These are phyloP conservation scores for Pythium angustatum DNA, from an alignment of 352 stramenopile species.

Conservation along the genomic window DNA sequence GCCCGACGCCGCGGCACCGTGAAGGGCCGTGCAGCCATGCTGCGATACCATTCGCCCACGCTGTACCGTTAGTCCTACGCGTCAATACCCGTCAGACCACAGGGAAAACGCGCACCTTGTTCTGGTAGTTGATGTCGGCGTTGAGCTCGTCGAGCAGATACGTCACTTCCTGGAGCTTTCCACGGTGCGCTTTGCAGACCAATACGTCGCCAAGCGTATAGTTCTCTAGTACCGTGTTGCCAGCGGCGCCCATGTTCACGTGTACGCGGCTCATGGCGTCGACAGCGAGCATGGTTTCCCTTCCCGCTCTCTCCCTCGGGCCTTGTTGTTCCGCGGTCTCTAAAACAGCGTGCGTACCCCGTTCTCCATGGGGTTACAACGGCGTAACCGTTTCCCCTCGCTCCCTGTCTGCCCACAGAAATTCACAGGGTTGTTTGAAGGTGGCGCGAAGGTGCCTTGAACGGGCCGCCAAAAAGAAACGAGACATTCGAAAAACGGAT, in stretches of 20 bases:
- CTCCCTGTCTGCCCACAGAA: conserved; percentile 28
- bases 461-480: conserved; percentile 13
- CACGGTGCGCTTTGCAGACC: conserved; percentile 83
- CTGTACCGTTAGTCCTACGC: background rate
- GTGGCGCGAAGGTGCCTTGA: conserved; percentile 30
- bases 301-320: background rate
- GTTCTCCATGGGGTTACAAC: background rate
- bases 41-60: conserved; percentile 20
- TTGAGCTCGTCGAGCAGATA: conserved; percentile 75
- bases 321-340: conserved; percentile 14
- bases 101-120: conserved; percentile 45
- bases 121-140: conserved; percentile 86
- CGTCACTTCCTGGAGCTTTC: conserved; percentile 78
- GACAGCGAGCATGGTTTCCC: conserved; percentile 24
- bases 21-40: conserved; percentile 82
- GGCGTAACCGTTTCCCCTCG: background rate
- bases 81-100: background rate
- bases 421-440: background rate
- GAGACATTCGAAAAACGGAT: background rate
- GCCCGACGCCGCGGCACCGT: conserved; percentile 71
- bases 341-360: background rate
- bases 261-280: conserved; percentile 67
- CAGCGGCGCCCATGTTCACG: conserved; percentile 51
- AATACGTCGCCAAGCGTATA: conserved; percentile 86
- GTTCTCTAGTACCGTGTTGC: conserved; percentile 59